Conservation (phyloP, 768 basidiomycete species). For the Leccinellum rugosiceps region DNA sequence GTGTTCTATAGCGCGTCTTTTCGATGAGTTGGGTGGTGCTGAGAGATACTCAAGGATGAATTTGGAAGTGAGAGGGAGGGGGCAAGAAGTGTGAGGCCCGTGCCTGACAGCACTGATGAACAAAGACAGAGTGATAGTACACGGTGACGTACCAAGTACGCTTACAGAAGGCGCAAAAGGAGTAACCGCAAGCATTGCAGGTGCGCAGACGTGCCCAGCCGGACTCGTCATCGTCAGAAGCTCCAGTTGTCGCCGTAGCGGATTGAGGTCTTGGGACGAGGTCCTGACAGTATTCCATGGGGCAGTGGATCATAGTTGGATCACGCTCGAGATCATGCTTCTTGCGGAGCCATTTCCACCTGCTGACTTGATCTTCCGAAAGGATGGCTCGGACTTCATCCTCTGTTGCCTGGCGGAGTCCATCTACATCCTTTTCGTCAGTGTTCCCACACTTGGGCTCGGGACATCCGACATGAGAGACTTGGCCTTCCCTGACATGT, state of each 20-base stretch:
- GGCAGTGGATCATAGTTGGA: constrained; percentile 78
- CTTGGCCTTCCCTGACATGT: constrained; percentile 76
- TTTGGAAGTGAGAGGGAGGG: constrained; percentile 61
- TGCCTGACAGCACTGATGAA: constrained; percentile 53
- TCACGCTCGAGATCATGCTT: constrained; percentile 75
- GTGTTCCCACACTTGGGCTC: constrained; percentile 73
- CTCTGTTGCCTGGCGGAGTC: constrained; percentile 51
- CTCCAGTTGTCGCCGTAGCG: constrained; percentile 8
- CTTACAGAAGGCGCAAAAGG: constrained; percentile 81
- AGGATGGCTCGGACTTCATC: constrained; percentile 75
- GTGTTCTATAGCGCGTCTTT: constrained; percentile 52
- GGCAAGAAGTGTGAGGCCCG: constrained; percentile 71
- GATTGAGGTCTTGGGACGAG: constrained; percentile 60
- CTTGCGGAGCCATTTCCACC: constrained; percentile 78
- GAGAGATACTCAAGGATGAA: constrained; percentile 67
- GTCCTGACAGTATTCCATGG: constrained; percentile 76
- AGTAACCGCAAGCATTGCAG: constrained; percentile 68
- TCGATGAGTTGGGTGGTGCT: constrained; percentile 47
- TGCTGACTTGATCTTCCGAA: constrained; percentile 54
- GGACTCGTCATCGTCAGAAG: constrained; percentile 47
- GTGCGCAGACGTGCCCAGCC: constrained; percentile 71
- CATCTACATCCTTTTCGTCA: constrained; percentile 21
- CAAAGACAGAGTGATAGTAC: background rate
- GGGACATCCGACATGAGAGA: constrained; percentile 76
- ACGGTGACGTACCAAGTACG: constrained; percentile 61